phyloP scores from a whole-genome alignment of 176 grass and related monocot species.

The Chrysopogon serrulatus region DNA sequence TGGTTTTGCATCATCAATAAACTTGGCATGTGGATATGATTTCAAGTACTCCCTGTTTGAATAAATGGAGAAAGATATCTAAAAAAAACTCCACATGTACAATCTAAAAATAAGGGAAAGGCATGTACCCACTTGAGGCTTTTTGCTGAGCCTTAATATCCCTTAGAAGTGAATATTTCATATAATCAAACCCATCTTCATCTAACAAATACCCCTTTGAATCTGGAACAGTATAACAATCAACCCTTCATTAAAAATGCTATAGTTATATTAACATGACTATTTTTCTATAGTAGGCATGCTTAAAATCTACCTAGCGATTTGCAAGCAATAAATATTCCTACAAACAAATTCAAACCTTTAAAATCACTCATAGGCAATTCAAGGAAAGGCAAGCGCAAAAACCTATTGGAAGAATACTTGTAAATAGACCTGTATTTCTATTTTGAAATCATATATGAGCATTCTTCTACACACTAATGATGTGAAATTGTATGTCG shows the following conservation, averaged over 20 bases:
- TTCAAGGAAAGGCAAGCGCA: not conserved
- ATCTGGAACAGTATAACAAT: slow-evolving; percentile 53
- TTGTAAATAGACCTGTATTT: not conserved
- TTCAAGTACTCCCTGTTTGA: slow-evolving; percentile 88
- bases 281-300: not conserved
- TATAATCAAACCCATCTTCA: slow-evolving; percentile 92
- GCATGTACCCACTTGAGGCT: slow-evolving; percentile 71
- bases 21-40: slow-evolving; percentile 84
- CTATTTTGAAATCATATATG: not conserved
- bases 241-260: slow-evolving; percentile 4
- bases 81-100: slow-evolving; percentile 32
- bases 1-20: slow-evolving; percentile 81
- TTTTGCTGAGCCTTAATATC: slow-evolving; percentile 90
- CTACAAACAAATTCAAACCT: not conserved
- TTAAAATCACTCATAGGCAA: not conserved
- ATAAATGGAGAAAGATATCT: slow-evolving; percentile 36
- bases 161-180: slow-evolving; percentile 86
- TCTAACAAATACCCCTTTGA: slow-evolving; percentile 94
- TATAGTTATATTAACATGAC: not conserved
- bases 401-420: not conserved
- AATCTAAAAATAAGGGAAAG: slow-evolving; percentile 26
- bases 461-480: slow-evolving; percentile 2
- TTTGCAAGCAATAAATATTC: slow-evolving; percentile 10
- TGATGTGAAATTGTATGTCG: not conserved
- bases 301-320: not conserved